Evolutionary conservation across 2,329 filamentous ascomycete species (phyloP), one percentile per base, ranked within the genome.

Genomic region (Lachnellula willkommii): DNA sequence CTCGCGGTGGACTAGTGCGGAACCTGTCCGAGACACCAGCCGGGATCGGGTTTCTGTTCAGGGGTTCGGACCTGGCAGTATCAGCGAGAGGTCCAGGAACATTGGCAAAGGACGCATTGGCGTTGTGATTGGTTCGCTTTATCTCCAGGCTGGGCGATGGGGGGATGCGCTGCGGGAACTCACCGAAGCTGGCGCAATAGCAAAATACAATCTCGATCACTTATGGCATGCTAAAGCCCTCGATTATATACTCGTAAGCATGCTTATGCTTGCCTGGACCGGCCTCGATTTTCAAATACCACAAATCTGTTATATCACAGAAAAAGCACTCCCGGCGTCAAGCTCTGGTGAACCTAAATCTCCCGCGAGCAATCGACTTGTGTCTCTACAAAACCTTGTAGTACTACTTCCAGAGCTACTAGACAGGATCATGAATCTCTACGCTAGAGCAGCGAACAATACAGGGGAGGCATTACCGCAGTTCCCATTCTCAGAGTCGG

Each of bases 181-280:
- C 22, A 78, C 84, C 9, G 93, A 96, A 58, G 90, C 88, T 53
- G 91, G 89, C 2, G 81, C 82, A 9, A 83, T 87, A 63, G 87
- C 90, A 15, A 87, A 90, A 65, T 85, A 84, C 39, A 81, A 89
- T 56, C 92, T 90, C 65, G 94, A 99, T 72, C 90, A 96, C 71
- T 71, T 97, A n/a, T 99, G 94, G 93, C 90, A 96, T 73, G 94
- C 89, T 17, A 97, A 97, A 72, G 92, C 90, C 1, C 77, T 99
- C 20, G 95, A 99, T 69, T 84, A 92, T 28, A 89, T 95, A 58
- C 75, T 94, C 47, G 79, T 95, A 26, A 90, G 88, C 67, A 79
- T 97, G 63, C 69, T 97, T 42, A 81, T 97, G 65, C 83, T 95
- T 59, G 88, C 85, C 32, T 96, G 91, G 89, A 82, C 87, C 37